Base-by-base conservation (phyloP, 2,329 filamentous ascomycete species). In the Aureobasidium zeae region DNA sequence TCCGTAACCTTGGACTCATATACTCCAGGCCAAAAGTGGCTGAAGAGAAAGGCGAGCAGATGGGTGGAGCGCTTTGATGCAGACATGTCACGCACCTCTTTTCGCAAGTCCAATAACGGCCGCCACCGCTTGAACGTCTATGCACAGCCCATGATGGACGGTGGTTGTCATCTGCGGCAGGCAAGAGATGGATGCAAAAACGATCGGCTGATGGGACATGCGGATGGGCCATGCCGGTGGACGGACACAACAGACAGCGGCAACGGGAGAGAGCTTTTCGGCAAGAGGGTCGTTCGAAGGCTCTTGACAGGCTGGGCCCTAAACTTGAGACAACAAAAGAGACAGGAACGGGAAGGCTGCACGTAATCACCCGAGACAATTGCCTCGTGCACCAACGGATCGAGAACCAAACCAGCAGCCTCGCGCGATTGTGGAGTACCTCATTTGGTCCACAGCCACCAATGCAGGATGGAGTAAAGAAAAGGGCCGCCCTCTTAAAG, bases 1-100 rank as follows among this genome's bases (percentile, higher is more conserved):
- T 41, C 37, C 31, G 37, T 28, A 41, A 41, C 37, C 37, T 41
- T 41, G n/a, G n/a, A n/a, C n/a, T n/a, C n/a, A n/a, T n/a, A n/a
- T n/a, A n/a, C n/a, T n/a, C n/a, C n/a, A n/a, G n/a, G n/a, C n/a
- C n/a, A n/a, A n/a, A n/a, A n/a, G n/a, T n/a, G n/a, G n/a, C n/a
- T n/a, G n/a, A n/a, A n/a, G n/a, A n/a, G n/a, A n/a, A n/a, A n/a
- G n/a, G n/a, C n/a, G n/a, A n/a, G 21, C 24, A 38, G 24, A 25
- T 26, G 19, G 30, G 36, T 15, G 26, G 25, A 30, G n/a, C 11
- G 16, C 36, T 24, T n/a, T n/a, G n/a, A n/a, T n/a, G n/a, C n/a
- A n/a, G 19, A 31, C 26, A 41, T 41, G 37, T 41, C 20, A 28
- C 28, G 32, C 37, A 31, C 37, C 21, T 41, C 37, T 25, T 21